phyloP scores from a whole-genome alignment of 768 basidiomycete species.

The Naganishia randhawae region DNA sequence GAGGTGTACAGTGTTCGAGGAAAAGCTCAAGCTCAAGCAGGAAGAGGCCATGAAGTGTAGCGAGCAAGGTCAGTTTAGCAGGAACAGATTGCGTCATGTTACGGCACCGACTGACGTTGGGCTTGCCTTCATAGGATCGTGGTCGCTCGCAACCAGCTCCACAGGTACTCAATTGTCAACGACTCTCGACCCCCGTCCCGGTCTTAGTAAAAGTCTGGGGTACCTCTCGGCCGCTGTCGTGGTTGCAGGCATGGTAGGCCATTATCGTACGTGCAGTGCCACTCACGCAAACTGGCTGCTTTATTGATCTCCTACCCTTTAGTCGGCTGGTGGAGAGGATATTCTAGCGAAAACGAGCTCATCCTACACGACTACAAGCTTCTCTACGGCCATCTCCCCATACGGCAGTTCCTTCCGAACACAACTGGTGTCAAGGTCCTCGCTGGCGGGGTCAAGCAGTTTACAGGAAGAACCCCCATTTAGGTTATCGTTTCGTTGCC shows the following conservation, averaged over 20 bases:
- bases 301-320: neutral
- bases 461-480: constrained; percentile 10
- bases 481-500: neutral
- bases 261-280: neutral
- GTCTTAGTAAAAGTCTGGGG: neutral
- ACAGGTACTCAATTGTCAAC: neutral
- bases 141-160: neutral
- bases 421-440: neutral
- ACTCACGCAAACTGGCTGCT: neutral
- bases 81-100: neutral
- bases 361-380: constrained; percentile 12
- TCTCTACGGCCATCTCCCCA: constrained; percentile 2
- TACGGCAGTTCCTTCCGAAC: neutral
- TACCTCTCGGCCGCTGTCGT: neutral
- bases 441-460: neutral
- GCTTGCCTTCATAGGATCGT: neutral
- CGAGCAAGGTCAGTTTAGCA: neutral
- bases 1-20: constrained; percentile 16
- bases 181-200: neutral
- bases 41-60: neutral
- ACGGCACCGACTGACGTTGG: neutral
- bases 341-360: neutral
- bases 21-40: constrained; percentile 11
- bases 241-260: neutral
- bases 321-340: neutral